phyloP scores from a whole-genome alignment of 2,329 filamentous ascomycete species.

The Neonectria magnoliae region DNA sequence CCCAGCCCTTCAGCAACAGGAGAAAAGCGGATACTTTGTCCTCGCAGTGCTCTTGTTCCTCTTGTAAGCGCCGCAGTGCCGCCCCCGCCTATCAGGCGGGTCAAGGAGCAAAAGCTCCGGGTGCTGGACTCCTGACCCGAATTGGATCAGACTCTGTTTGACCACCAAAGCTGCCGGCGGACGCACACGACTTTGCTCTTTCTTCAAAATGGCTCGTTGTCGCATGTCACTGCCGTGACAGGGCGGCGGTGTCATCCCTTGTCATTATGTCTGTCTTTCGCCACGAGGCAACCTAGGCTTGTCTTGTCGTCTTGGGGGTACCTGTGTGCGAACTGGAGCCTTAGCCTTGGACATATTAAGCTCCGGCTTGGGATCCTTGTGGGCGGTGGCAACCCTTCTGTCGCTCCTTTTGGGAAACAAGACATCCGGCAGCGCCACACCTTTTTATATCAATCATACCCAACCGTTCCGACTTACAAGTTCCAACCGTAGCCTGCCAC shows the following conservation, averaged over 20 bases:
- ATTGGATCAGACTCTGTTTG: conserved; percentile 42
- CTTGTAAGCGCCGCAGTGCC: conserved; percentile 46
- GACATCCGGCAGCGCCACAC: conserved; percentile 33
- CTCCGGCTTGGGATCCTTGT: conserved; percentile 32
- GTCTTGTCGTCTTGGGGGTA: conserved; percentile 9
- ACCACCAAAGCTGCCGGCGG: conserved; percentile 37
- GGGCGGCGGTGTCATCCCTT: conserved; percentile 30
- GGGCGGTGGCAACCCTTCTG: conserved; percentile 37
- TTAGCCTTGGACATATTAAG: conserved; percentile 24
- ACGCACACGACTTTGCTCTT: conserved; percentile 44
- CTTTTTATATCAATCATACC: conserved; percentile 44
- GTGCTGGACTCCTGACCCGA: conserved; percentile 36
- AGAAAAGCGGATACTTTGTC: conserved; percentile 34
- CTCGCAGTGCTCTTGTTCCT: conserved; percentile 25
- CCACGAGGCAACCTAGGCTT: conserved; percentile 36
- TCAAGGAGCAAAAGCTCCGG: conserved; percentile 51
- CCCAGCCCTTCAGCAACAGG: background rate
- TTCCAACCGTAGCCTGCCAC: conserved; percentile 13
- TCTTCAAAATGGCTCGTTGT: conserved; percentile 46
- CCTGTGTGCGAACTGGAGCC: background rate
- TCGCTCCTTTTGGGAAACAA: conserved; percentile 19
- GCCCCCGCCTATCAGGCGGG: conserved; percentile 44
- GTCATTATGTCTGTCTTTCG: conserved; percentile 38
- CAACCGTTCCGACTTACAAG: conserved; percentile 23
- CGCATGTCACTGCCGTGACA: conserved; percentile 34